phyloP scores from a whole-genome alignment of 306 rosid genomes.

The Crotalaria pallida region DNA sequence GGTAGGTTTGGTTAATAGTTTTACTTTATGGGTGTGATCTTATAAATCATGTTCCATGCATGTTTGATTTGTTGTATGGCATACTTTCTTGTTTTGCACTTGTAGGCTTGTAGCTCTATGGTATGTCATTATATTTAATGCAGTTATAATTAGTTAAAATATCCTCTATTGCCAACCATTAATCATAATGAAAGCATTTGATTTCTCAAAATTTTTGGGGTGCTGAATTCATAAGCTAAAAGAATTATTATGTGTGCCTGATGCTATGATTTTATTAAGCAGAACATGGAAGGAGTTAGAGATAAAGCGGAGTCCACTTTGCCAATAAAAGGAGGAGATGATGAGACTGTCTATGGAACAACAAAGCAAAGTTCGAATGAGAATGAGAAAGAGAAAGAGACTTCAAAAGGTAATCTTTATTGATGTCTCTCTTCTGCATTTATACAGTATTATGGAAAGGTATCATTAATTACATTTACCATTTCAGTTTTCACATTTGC shows the following conservation, averaged over 20 bases:
- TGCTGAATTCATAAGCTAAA: constrained; percentile 1
- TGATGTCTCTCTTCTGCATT: neutral
- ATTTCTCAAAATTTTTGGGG: neutral
- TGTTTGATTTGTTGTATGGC: constrained; percentile 11
- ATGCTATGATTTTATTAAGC: constrained; percentile 16
- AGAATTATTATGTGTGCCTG: neutral
- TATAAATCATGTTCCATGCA: neutral
- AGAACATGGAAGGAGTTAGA: constrained; percentile 74
- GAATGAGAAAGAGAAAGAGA: constrained; percentile 59
- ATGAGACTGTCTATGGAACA: constrained; percentile 73
- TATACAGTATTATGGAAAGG: no score
- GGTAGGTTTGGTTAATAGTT: constrained; percentile 34
- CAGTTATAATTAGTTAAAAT: neutral
- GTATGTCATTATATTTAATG: neutral
- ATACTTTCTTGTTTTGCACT: neutral
- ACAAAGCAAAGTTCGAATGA: constrained; percentile 65
- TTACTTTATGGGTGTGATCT: neutral
- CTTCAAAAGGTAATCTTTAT: constrained; percentile 54
- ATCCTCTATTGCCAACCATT: neutral
- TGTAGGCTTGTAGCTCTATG: neutral
- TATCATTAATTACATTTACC: no score
- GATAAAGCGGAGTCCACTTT: constrained; percentile 83
- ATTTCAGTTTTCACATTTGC: constrained; percentile 45
- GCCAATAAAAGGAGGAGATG: constrained; percentile 72
- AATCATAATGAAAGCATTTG: neutral